phyloP scores from a whole-genome alignment of 2,329 filamentous ascomycete species.

The Xylariaceae sp. region DNA sequence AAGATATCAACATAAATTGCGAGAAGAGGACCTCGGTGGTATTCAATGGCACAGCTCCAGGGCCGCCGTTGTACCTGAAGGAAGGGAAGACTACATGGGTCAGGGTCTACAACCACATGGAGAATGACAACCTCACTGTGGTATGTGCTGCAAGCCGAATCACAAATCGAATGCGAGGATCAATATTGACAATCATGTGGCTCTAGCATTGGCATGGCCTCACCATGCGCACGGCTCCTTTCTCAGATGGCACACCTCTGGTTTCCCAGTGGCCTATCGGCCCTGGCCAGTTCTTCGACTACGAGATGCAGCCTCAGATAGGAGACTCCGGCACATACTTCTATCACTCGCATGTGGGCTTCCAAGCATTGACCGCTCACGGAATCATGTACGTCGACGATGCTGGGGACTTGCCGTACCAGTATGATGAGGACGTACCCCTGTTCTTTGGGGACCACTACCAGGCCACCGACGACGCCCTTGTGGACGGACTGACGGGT shows the following conservation, averaged over 20 bases:
- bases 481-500: constrained; percentile 41
- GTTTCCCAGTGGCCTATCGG: constrained; percentile 61
- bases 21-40: constrained; percentile 37
- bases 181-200: constrained; percentile 5
- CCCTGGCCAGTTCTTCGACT: constrained; percentile 56
- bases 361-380: constrained; percentile 51
- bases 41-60: constrained; percentile 46
- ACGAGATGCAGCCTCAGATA: constrained; percentile 47
- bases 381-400: constrained; percentile 55
- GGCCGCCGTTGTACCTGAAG: constrained; percentile 38
- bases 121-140: constrained; percentile 44
- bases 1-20: constrained; percentile 38
- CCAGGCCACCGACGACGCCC: constrained; percentile 40
- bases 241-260: constrained; percentile 54
- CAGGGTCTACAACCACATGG: constrained; percentile 50
- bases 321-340: constrained; percentile 57
- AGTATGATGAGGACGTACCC: constrained; percentile 55
- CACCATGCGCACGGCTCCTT: constrained; percentile 49
- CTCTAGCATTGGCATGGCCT: constrained; percentile 61
- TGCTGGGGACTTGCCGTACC: constrained; percentile 38
- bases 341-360: constrained; percentile 60
- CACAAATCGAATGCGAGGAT: background rate
- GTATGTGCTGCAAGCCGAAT: constrained; percentile 23
- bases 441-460: constrained; percentile 52
- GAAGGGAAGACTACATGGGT: constrained; percentile 47